Percentiles rank a stretch among this genome's conserved stretches.
These are phyloP conservation scores for Alopecurus myosuroides DNA, from an alignment of 176 grass and related monocot genomes.

Conservation along the genomic window DNA sequence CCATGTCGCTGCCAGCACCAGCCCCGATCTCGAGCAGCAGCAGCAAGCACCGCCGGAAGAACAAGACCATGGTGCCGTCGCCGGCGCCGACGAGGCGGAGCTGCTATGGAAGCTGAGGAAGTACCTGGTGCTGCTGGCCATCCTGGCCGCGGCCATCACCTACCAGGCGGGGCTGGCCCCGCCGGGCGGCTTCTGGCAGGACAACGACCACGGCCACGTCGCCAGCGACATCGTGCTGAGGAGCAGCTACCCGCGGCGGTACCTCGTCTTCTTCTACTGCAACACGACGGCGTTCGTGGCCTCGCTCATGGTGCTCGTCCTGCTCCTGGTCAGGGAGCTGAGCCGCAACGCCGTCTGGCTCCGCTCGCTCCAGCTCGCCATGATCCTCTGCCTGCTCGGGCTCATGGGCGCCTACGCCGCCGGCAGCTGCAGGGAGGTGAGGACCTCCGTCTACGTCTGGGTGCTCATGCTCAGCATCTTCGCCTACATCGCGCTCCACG, in stretches of 20 bases:
- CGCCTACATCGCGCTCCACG: slow-evolving; percentile 20
- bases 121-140: slow-evolving; percentile 46
- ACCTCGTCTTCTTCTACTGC: slow-evolving; percentile 45
- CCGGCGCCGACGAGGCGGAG: background rate
- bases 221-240: slow-evolving; percentile 31
- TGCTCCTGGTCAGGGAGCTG: too few species aligned
- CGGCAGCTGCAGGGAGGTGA: too few species aligned
- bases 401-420: too few species aligned
- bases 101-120: slow-evolving; percentile 44
- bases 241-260: slow-evolving; percentile 20
- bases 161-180: slow-evolving; percentile 41
- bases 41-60: background rate
- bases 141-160: slow-evolving; percentile 39
- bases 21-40: background rate
- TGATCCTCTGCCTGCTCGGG: too few species aligned
- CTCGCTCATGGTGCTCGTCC: slow-evolving; percentile 41
- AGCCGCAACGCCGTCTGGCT: too few species aligned
- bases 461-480: too few species aligned
- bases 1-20: background rate
- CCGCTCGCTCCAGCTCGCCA: too few species aligned
- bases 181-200: slow-evolving; percentile 54
- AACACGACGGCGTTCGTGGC: slow-evolving; percentile 36
- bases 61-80: background rate
- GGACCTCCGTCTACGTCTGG: too few species aligned
- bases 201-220: slow-evolving; percentile 22